Base-by-base conservation (phyloP, 2,329 filamentous ascomycete species). In the Trichoderma breve region DNA sequence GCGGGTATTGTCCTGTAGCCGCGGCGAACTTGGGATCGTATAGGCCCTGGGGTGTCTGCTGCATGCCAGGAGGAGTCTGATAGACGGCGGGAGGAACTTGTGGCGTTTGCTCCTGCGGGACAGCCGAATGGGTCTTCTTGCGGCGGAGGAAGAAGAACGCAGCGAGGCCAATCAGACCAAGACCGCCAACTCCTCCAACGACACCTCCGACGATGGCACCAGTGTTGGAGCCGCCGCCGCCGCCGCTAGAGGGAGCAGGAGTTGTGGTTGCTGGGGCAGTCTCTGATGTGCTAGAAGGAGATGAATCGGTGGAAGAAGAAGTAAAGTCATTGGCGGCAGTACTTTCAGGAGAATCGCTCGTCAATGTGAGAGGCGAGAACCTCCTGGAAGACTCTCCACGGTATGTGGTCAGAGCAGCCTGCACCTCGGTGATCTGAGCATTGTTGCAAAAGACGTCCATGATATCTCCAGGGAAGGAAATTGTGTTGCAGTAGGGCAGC, bases 381-480 rank as follows among this genome's bases (percentile, higher is more conserved):
- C 64, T 64, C 66, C 32, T 79, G 76, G 39, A 76, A 3, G 75
- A 75, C 74, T 85, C 77, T 39, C 83, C 84, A 11, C 55, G 73
- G 70, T 81, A 85, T 6, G 84, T 84, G 3, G 85, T 86, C 28
- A 76, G 76, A 2, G 83, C 80, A 32, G 77, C 73, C 64, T 84
- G 80, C 5, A 78, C 73, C 5, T 78, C 81, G 4, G 80, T 81
- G 57, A 80, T 76, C 63, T 74, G 76, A 26, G 77, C 68, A 11
- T 77, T 76, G 71, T 80, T 80, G 76, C 85, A 87, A 76, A 81
- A 85, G 74, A 82, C 87, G 74, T 86, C 85, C 28, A 77, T 77
- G 62, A 86, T 79, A 18, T 81, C 80, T 21, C 78, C 79, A 3
- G 79, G 76, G 74, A 85, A 86, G 1, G 80, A 80, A 32, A 85